phyloP scores from a whole-genome alignment of 169 alveolate genomes.

The Cryptosporidium parvum region DNA sequence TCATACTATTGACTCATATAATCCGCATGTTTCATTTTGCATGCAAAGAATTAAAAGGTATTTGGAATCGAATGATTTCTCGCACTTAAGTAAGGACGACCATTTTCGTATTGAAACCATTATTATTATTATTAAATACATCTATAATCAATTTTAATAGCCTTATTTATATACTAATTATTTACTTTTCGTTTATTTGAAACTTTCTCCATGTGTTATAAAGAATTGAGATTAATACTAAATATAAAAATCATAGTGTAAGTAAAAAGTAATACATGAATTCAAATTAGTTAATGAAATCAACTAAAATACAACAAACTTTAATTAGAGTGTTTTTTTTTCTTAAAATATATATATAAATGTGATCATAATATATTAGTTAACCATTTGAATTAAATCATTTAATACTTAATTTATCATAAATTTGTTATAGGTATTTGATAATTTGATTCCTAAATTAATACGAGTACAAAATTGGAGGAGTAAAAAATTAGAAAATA shows the following conservation, averaged over 20 bases:
- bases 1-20: constrained; percentile 39
- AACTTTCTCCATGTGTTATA: background rate
- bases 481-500: too few species aligned
- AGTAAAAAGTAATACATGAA: background rate
- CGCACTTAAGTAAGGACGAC: background rate
- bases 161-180: background rate
- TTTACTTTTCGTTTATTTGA: background rate
- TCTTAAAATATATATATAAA: too few species aligned
- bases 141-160: constrained; percentile 31
- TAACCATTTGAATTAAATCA: background rate
- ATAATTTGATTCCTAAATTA: too few species aligned
- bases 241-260: too few species aligned
- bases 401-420: background rate
- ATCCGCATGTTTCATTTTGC: constrained; percentile 26
- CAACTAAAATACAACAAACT: too few species aligned
- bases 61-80: constrained; percentile 35
- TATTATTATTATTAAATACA: constrained; percentile 37
- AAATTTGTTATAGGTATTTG: background rate
- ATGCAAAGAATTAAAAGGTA: constrained; percentile 66
- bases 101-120: constrained; percentile 43
- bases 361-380: too few species aligned
- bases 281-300: too few species aligned
- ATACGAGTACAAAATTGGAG: too few species aligned
- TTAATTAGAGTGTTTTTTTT: too few species aligned
- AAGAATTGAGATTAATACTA: background rate